Evolutionary conservation across 768 basidiomycete genomes (phyloP), one percentile per base, ranked within the genome.

Genomic region (Leccinum truebloodii): DNA sequence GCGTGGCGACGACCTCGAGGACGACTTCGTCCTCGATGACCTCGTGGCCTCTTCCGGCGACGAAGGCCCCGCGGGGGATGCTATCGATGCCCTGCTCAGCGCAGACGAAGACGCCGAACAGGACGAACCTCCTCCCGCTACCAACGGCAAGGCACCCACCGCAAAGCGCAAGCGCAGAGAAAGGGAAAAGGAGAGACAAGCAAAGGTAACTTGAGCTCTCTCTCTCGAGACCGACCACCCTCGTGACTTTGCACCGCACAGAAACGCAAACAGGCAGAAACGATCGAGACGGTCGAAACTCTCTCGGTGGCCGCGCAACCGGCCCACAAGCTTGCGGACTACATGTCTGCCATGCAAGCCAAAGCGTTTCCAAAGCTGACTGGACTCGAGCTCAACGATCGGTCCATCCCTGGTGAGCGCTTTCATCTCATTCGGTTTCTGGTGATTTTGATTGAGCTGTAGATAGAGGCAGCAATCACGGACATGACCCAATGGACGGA

Each of bases 1-100:
- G 74, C 79, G 79, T 62, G 87, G 88, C 48, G 90, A 95, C 78
- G 92, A 92, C 78, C 80, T 95, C 20, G 90, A 90, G 52, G 93
- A 94, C 71, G 89, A 93, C 64, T 92, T 89, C 69, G 78, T 89
- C 54, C 81, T 81, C 34, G 87, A 94, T 62, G 87, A 88, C 49
- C 77, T 83, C 14, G 82, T 90, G 0, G 86, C 85, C 1, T 75
- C 83, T 14, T 88, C 86, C 0, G 87, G 80, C 12, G 87, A 85
- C 51, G 89, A 89, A 62, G 72, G 55, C 69, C 22, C 28, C 34
- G 28, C 71, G 54, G 50, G 71, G 20, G 79, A 81, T 12, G 76
- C 75, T 55, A 71, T 78, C 53, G 71, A 65, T 10, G 76, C 65
- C 20, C 68, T 81, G n/a, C 71, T 82, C 59, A 82, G 81, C 51